These are phyloP conservation scores for Holtermannia corniformis DNA, from an alignment of 768 basidiomycete species.

Conservation along the genomic window DNA sequence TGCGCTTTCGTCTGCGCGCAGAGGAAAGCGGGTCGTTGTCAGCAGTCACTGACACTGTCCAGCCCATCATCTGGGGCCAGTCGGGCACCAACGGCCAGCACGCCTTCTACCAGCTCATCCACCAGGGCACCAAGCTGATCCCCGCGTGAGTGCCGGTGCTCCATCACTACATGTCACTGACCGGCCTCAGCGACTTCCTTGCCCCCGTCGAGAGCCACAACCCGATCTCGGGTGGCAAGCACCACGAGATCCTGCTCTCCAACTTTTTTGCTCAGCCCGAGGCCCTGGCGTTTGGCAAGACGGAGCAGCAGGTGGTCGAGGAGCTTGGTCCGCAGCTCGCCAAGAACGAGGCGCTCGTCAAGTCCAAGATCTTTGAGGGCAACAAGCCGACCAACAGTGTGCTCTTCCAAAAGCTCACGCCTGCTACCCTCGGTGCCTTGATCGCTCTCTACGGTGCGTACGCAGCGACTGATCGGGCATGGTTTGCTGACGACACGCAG, in stretches of 20 bases:
- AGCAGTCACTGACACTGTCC: conserved; percentile 2
- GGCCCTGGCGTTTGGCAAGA: conserved; percentile 94
- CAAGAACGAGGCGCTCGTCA: conserved; percentile 74
- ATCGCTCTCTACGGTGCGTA: conserved; percentile 30
- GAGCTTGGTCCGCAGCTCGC: conserved; percentile 47
- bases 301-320: conserved; percentile 70
- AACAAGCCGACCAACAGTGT: conserved; percentile 95
- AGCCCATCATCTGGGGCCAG: conserved; percentile 99
- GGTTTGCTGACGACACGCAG: conserved; percentile 31
- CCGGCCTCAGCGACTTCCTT: conserved; percentile 35
- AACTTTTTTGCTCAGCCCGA: conserved; percentile 99
- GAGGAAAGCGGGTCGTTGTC: background rate
- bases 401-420: conserved; percentile 86
- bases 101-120: conserved; percentile 90
- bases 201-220: conserved; percentile 48
- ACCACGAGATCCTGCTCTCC: conserved; percentile 92
- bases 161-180: conserved; percentile 36
- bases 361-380: conserved; percentile 96
- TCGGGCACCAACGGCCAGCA: conserved; percentile 98
- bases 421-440: conserved; percentile 66
- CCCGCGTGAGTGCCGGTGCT: conserved; percentile 30
- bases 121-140: conserved; percentile 45
- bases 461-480: background rate
- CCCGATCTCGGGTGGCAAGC: conserved; percentile 72
- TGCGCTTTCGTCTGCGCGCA: background rate